Evolutionary conservation across 139 green algal species (phyloP), one percentile per base, ranked within the genome.

Genomic region (Auxenochlorella pyrenoidosa): DNA sequence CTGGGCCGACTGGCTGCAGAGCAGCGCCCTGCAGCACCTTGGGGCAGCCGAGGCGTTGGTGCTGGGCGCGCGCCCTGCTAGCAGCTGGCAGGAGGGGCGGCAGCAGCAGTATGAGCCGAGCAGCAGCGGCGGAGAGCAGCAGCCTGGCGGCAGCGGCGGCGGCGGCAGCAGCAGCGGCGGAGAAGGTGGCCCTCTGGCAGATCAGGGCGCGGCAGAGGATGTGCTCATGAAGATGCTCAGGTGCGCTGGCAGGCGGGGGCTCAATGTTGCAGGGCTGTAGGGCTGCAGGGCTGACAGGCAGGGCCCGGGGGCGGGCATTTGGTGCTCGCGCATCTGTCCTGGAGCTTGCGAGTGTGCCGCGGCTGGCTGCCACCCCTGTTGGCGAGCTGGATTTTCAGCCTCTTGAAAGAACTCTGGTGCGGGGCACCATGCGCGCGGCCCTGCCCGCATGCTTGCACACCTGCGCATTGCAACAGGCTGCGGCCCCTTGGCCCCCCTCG

Each of bases 1-100:
- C 8, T 95, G 90, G 93, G 70, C 94, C 10, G 91, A 96, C 73
- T 95, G 91, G 90, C 86, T 96, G 65, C 85, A 92, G 41, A 60
- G 40, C 26, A 44, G 70, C n/a, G 81, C 88, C 0, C 68, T 95
- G 84, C 21, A 78, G 38, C 54, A 90, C 28, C 73, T 95, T 2
- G 87, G 86, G 1, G 34, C 91, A 3, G 43, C 26, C 24, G 44
- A 86, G 16, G 15, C 60, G 75, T 82, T 95, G 36, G 63, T 82
- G 87, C 72, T 83, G 6, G 77, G 58, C 60, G 66, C 40, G 8
- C 43, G 30, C 3, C 75, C 32, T 32, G 43, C 75, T 13, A 81
- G 75, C 76, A 73, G 65, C 78, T 66, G 75, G 75, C 41, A 26
- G 40, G 24, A 87, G 10, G 32, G 13, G 72, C 54, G n/a, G 59